Percentiles rank a stretch among this genome's conserved stretches.
Conservation (phyloP, 1,139 yeast genomes). For the Taphrina sp. region DNA sequence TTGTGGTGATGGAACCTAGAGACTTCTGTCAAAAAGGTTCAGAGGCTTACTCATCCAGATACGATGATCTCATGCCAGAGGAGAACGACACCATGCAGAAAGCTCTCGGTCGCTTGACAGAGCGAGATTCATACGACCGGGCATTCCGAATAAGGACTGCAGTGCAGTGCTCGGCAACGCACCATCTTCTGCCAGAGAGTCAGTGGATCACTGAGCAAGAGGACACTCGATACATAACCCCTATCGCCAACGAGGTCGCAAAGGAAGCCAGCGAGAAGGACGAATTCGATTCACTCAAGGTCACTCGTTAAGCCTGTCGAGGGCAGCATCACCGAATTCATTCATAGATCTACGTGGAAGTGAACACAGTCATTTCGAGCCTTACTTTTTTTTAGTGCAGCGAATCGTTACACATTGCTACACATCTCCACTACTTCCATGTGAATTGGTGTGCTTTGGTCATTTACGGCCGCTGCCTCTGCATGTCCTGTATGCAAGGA, state of each 20-base stretch:
- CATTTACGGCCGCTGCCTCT: too few relatives aligned
- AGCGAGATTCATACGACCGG: conserved; percentile 80
- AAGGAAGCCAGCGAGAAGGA: conserved; percentile 33
- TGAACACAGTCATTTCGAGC: too few relatives aligned
- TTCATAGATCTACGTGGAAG: too few relatives aligned
- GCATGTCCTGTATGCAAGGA: too few relatives aligned
- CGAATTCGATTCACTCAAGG: conserved; percentile 34
- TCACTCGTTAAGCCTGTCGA: conserved; percentile 20
- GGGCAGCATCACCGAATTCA: too few relatives aligned
- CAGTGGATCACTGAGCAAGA: conserved; percentile 79
- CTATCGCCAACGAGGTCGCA: conserved; percentile 43
- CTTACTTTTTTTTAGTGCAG: too few relatives aligned
- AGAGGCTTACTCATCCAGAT: conserved; percentile 49
- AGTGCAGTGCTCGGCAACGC: conserved; percentile 79
- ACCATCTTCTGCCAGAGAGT: conserved; percentile 76
- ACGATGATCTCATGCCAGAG: conserved; percentile 82
- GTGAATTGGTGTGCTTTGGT: too few relatives aligned
- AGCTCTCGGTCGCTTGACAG: conserved; percentile 84
- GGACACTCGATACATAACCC: conserved; percentile 80
- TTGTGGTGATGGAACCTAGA: neutral
- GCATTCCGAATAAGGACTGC: conserved; percentile 89
- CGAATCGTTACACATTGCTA: too few relatives aligned
- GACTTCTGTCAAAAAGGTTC: neutral
- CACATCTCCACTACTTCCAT: too few relatives aligned
- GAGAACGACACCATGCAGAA: conserved; percentile 84